These are phyloP conservation scores for Zygnema circumcarinatum DNA, from an alignment of 139 green algal genomes.

Conservation along the genomic window DNA sequence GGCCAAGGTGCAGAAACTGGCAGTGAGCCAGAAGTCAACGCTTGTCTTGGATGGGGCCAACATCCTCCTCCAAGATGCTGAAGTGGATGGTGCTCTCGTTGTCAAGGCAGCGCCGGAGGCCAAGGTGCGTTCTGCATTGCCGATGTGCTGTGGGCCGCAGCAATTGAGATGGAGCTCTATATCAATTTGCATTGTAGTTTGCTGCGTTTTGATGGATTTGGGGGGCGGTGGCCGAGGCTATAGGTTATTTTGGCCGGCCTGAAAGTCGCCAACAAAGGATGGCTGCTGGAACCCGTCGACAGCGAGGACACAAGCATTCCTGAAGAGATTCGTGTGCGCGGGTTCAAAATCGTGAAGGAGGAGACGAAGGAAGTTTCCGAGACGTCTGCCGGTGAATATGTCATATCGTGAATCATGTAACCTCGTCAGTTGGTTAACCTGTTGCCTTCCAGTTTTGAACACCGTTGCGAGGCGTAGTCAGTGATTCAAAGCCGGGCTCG, in stretches of 20 bases:
- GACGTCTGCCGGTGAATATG: slow-evolving; percentile 25
- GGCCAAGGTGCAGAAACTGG: slow-evolving; percentile 57
- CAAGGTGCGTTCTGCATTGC: slow-evolving; percentile 55
- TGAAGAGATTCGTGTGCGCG: slow-evolving; percentile 52
- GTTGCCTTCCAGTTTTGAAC: too few species aligned
- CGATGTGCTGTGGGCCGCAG: neutral
- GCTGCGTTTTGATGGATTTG: neutral
- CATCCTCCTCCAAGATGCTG: slow-evolving; percentile 65
- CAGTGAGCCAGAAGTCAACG: neutral
- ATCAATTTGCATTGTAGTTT: neutral
- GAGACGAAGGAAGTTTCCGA: slow-evolving; percentile 29
- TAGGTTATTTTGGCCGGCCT: slow-evolving; percentile 57
- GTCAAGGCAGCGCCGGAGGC: slow-evolving; percentile 69
- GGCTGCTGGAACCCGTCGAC: slow-evolving; percentile 74
- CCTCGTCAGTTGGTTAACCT: too few species aligned
- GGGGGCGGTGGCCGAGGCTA: neutral
- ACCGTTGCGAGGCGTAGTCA: too few species aligned
- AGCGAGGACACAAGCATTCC: slow-evolving; percentile 52
- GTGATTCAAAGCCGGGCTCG: too few species aligned
- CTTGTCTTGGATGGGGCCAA: slow-evolving; percentile 79
- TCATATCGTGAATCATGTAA: too few species aligned
- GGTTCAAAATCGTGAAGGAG: slow-evolving; percentile 35
- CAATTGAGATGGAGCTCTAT: neutral
- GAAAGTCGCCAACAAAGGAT: slow-evolving; percentile 82
- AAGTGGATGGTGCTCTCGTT: slow-evolving; percentile 82